Evolutionary conservation across 805 yeast species (phyloP).

Genomic region (Starmerella khaoyaiensis): DNA sequence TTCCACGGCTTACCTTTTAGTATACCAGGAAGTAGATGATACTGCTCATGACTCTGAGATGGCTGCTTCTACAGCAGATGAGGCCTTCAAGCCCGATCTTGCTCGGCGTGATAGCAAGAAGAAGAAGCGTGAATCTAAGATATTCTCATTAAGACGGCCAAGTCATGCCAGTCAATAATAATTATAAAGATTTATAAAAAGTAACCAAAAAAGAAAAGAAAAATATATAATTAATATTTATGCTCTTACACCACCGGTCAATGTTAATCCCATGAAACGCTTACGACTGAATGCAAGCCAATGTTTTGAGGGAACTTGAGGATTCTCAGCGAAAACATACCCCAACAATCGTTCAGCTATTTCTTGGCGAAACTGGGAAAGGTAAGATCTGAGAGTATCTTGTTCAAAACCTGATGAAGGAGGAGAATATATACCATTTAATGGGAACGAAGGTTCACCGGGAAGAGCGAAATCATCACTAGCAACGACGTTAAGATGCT

Average conservation of each 20-base stretch:
- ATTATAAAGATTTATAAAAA: background rate
- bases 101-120: background rate
- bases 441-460: constrained; percentile 89
- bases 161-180: background rate
- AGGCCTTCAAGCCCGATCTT: background rate
- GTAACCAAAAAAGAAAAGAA: no score
- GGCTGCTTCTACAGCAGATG: constrained; percentile 2
- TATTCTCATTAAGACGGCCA: constrained; percentile 2
- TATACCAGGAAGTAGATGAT: constrained; percentile 47
- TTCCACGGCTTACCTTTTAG: constrained; percentile 82
- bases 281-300: constrained; percentile 96
- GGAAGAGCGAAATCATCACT: constrained; percentile 83
- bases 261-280: constrained; percentile 77
- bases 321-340: constrained; percentile 46
- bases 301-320: constrained; percentile 58
- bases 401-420: constrained; percentile 64
- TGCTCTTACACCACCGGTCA: constrained; percentile 11
- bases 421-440: constrained; percentile 63
- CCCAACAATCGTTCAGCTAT: constrained; percentile 65
- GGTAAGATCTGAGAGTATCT: constrained; percentile 65
- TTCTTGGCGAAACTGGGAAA: constrained; percentile 92
- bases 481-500: constrained; percentile 65
- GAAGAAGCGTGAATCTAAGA: background rate
- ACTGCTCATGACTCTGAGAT: constrained; percentile 12
- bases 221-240: background rate